Evolutionary conservation across 176 grass and related monocot genomes (phyloP), one percentile per base, ranked within the genome.

Genomic region (Ensete glaucum): DNA sequence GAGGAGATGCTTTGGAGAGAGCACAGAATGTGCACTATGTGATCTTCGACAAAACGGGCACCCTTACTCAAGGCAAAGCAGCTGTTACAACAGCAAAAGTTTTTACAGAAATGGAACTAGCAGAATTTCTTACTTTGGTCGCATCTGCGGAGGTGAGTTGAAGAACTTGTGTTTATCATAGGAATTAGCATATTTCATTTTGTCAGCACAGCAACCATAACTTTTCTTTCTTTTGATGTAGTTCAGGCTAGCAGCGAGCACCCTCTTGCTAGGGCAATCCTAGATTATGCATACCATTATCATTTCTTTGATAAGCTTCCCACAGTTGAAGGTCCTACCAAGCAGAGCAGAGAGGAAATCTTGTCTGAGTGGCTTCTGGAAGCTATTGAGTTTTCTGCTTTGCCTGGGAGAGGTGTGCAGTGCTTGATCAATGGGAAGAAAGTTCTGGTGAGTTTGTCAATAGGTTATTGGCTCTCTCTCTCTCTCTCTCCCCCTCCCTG

Each of bases 21-120:
- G 90, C 90, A 71, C 81, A 94, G 72, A 93, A 80, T 84, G 74
- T 99, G 9, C 72, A 84, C 16, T 89, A 94, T 63, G 90, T 99
- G 51, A 85, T 99, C 22, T 99, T 99, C n/a, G 95, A 99, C 79
- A 99, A 99, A 75, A 99, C 95, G 16, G 90, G 90, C 22, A 98
- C 95, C 62, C 81, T 99, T 26, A 99, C 95, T 52, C 90, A 99
- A 93, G 95, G 95, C 69, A 99, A 87, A 62, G 95, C 95, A 62
- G 86, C 86, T 78, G 95, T 99, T 50, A 99, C 95, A 69, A 80
- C 83, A 59, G 88, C 82, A 66, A 94, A 99, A 78, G 86, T 94
- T 77, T 99, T 91, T 71, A 62, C 83, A 2, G 95, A 87, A 81
- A 94, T 99, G 90, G 90, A 94, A 54, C 85, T 99, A 23, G 95